These are phyloP conservation scores for Chrysanthemum makinoi DNA, from an alignment of 129 eudicot species.

Conservation along the genomic window DNA sequence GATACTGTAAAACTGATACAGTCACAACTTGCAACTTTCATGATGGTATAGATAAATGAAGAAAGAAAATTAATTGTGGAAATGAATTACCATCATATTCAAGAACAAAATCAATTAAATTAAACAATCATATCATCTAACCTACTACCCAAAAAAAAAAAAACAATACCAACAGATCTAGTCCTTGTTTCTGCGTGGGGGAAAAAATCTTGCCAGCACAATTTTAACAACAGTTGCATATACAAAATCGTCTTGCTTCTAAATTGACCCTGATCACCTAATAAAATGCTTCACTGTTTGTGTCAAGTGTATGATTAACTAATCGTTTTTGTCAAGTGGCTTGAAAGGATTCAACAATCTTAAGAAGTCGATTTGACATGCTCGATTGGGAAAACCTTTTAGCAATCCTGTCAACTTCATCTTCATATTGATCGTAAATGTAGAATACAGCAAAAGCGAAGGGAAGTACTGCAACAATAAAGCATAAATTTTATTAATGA, in stretches of 20 bases:
- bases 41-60: too few relatives aligned
- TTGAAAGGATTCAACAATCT: slow-evolving; percentile 41
- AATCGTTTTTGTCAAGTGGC: slow-evolving; percentile 35
- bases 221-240: slow-evolving; percentile 11
- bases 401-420: slow-evolving; percentile 29
- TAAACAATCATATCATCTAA: slow-evolving; percentile 7
- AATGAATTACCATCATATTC: not conserved
- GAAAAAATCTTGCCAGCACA: slow-evolving; percentile 19
- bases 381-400: slow-evolving; percentile 27
- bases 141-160: slow-evolving; percentile 23
- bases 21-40: too few relatives aligned
- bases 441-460: slow-evolving; percentile 28
- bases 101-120: slow-evolving; percentile 5
- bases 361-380: slow-evolving; percentile 30
- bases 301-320: slow-evolving; percentile 9
- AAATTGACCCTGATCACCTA: not conserved
- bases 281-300: not conserved
- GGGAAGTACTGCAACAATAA: slow-evolving; percentile 32
- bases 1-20: too few relatives aligned
- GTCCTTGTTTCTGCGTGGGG: slow-evolving; percentile 5
- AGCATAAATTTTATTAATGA: not conserved
- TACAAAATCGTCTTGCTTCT: too few relatives aligned
- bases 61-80: too few relatives aligned
- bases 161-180: slow-evolving; percentile 7
- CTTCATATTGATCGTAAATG: slow-evolving; percentile 35